Conservation (phyloP, 306 rosid genomes). For the Fagus crenata region DNA sequence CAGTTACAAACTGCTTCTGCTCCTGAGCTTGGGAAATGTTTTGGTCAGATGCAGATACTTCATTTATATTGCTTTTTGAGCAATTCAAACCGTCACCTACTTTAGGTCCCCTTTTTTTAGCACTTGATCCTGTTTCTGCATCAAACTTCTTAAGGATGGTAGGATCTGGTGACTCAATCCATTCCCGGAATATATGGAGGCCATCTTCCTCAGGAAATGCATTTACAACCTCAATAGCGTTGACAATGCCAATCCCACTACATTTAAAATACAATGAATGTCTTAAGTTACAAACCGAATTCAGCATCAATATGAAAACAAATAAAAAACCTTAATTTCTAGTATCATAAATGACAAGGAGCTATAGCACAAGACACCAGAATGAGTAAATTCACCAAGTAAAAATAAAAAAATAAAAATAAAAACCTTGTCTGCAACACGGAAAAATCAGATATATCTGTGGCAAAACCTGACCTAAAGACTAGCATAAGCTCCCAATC, state of each 20-base stretch:
- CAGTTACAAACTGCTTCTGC: slow-evolving; percentile 41
- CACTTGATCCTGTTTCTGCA: slow-evolving; percentile 44
- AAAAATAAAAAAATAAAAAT: neutral
- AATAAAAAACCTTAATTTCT: slow-evolving; percentile 12
- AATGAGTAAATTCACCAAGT: neutral
- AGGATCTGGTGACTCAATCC: slow-evolving; percentile 99
- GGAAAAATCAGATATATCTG: slow-evolving; percentile 8
- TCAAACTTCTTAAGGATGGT: slow-evolving; percentile 69
- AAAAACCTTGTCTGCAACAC: neutral
- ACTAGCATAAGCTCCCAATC: slow-evolving; percentile 33
- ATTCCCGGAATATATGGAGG: slow-evolving; percentile 68
- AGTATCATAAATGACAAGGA: neutral
- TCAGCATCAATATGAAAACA: slow-evolving; percentile 13
- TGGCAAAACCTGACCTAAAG: slow-evolving; percentile 20
- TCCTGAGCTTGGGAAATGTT: slow-evolving; percentile 40
- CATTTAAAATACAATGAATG: slow-evolving; percentile 29
- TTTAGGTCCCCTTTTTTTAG: slow-evolving; percentile 53
- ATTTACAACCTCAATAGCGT: slow-evolving; percentile 89
- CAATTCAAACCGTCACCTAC: slow-evolving; percentile 33
- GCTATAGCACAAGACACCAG: neutral
- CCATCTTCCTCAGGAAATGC: slow-evolving; percentile 96
- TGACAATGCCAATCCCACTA: slow-evolving; percentile 97
- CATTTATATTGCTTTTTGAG: slow-evolving; percentile 31
- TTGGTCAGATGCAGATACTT: slow-evolving; percentile 40
- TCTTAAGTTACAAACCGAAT: slow-evolving; percentile 28